A percentile compares a stretch with the other conserved stretches of the same genome.
These are phyloP conservation scores for Trichoderma hamatum DNA, from an alignment of 2,329 filamentous ascomycete genomes.

Conservation along the genomic window DNA sequence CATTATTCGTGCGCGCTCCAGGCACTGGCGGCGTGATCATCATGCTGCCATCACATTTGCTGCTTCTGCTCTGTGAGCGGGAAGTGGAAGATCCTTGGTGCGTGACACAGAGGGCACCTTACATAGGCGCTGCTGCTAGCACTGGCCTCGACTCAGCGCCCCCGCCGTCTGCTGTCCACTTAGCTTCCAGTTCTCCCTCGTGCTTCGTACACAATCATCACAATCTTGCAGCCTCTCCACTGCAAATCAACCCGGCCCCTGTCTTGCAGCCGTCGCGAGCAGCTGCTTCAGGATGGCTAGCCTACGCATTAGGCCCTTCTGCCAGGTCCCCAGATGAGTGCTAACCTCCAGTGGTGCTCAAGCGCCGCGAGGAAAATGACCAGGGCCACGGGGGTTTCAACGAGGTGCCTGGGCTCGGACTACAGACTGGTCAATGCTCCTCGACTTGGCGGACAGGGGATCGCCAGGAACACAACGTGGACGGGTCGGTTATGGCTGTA, in stretches of 20 bases:
- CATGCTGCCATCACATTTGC: background rate
- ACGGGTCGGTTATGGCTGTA: background rate
- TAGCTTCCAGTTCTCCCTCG: background rate
- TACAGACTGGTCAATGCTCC: constrained; percentile 13
- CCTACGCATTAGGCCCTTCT: background rate
- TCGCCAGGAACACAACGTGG: constrained; percentile 27
- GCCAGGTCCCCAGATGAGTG: constrained; percentile 16
- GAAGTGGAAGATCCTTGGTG: background rate
- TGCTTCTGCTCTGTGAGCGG: background rate
- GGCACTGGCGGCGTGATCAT: background rate
- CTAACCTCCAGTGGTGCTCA: background rate
- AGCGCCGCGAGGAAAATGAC: constrained; percentile 1
- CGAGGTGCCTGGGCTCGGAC: constrained; percentile 1
- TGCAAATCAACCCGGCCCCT: constrained; percentile 8
- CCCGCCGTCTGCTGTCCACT: background rate
- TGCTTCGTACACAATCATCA: background rate
- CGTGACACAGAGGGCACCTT: background rate
- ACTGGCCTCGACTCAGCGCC: background rate
- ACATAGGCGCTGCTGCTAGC: constrained; percentile 3
- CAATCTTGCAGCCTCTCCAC: constrained; percentile 28
- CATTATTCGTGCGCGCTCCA: background rate
- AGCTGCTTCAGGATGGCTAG: constrained; percentile 7
- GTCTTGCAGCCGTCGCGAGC: background rate
- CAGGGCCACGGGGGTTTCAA: background rate
- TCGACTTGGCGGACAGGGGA: constrained; percentile 12